Base-by-base conservation (phyloP, 768 basidiomycete species). In the Mycena chlorophos region DNA sequence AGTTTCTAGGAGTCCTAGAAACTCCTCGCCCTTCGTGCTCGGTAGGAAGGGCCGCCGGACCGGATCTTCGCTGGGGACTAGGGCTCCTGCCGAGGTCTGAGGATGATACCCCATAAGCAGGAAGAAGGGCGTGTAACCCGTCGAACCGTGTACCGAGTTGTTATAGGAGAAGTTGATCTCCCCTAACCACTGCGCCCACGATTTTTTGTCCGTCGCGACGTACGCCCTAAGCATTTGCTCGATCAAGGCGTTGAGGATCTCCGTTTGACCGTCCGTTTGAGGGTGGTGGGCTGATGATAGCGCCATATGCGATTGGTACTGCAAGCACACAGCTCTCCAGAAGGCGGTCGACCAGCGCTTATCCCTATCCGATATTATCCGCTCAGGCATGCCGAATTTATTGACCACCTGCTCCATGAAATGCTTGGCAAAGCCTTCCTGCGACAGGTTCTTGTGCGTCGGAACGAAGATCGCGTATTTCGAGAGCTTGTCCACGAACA, bases 401-500 rank as follows among this genome's bases (percentile, higher is more conserved):
- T 12, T 27, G 19, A 45, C 42, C 17, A 53, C 52, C 6, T 53
- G 19, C 6, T 53, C 25, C 17, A 53, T 16, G 40, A 53, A 53
- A 19, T 50, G 23, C 40, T 31, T 20, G 22, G 52, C 52, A 28
- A 46, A 45, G 17, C 42, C 52, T 26, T 37, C 25, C 22, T 57
- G 26, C 17, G 20, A 38, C 25, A 56, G 19, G 13, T 27, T 53
- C 13, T 16, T 45, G 25, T 39, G 22, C 16, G 62, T 46, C 4
- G 72, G 69, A 28, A 75, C 64, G 58, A 76, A 73, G 42, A 70
- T 63, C 0, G 62, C n/a, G n/a, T n/a, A n/a, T n/a, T n/a, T n/a
- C n/a, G n/a, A n/a, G n/a, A n/a, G n/a, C n/a, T n/a, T n/a, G 54
- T 72, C 65, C 10, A 73, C 66, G 1, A 74, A 23, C 0, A 67